Evolutionary conservation across 306 rosid genomes (phyloP), one percentile per base, ranked within the genome.

Genomic region (Ormosia emarginata): DNA sequence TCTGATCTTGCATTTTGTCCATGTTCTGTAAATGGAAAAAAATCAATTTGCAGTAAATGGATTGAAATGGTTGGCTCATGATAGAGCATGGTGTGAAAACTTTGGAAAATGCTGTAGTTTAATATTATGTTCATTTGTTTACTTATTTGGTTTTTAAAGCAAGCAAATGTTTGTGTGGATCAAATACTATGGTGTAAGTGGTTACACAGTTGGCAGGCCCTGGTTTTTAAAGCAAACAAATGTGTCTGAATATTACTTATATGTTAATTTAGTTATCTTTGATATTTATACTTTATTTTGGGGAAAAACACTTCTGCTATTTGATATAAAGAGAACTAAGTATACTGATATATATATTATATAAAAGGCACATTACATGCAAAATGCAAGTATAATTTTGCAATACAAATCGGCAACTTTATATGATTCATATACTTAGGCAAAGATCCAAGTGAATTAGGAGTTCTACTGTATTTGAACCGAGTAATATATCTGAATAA

Each of bases 1-100:
- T 62, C 63, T 10, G 65, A 85, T 80, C n/a, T 62, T 75, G 79
- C 79, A 39, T 15, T 49, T 75, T 74, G 47, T 11, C 41, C 6
- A 40, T 47, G 57, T 52, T 57, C 57, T 18, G n/a, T 29, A 39
- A 49, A 13, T 4, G 41, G n/a, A n/a, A 8, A 7, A 52, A 14
- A n/a, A 52, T 14, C 29, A 52, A 52, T 52, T 14, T 4, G n/a
- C 2, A 13, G 44, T 29, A 75, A 57, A 14, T 47, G 57, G 33
- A 62, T 4, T 36, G 62, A 64, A 65, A 37, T 50, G 29, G 7
- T 8, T 40, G 40, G 10, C 59, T 40, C 33, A 15, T 9, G 66
- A 49, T 30, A 74, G 18, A 74, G 58, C 63, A 52, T 75, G 46
- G 49, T 11, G 37, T 14, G 71, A 34, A 53, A 64, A 29, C 17